Conservation (phyloP, 805 yeast species). For the Kregervanrija pseudodelftensis region DNA sequence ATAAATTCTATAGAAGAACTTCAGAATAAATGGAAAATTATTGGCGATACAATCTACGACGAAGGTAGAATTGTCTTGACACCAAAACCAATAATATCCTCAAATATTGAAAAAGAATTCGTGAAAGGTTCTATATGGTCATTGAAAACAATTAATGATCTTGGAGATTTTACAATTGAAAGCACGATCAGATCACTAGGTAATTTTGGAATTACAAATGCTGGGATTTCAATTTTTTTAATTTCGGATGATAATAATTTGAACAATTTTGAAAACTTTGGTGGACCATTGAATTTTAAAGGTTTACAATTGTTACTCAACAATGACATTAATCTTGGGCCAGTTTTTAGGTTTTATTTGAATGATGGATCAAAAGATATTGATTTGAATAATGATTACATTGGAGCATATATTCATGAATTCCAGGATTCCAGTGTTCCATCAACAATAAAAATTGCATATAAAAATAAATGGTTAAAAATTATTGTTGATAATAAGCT, state of each 20-base stretch:
- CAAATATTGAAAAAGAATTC: constrained; percentile 17
- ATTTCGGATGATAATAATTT: constrained; percentile 32
- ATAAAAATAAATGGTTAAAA: constrained; percentile 39
- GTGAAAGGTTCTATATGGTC: constrained; percentile 41
- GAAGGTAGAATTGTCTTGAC: constrained; percentile 52
- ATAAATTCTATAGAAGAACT: constrained; percentile 17
- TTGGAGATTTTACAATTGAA: constrained; percentile 42
- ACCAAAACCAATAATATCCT: constrained; percentile 28
- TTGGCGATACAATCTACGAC: constrained; percentile 33
- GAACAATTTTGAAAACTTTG: constrained; percentile 31
- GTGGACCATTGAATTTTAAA: constrained; percentile 52
- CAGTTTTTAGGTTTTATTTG: constrained; percentile 49
- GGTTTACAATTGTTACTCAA: constrained; percentile 62
- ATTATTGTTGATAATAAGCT: constrained; percentile 68
- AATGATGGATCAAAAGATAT: constrained; percentile 48
- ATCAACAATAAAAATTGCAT: constrained; percentile 56
- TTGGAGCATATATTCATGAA: constrained; percentile 28
- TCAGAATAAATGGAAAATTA: constrained; percentile 41
- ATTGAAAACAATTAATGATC: constrained; percentile 15
- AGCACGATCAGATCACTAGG: constrained; percentile 58
- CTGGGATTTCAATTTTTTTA: constrained; percentile 57
- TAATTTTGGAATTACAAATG: constrained; percentile 37
- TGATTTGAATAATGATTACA: constrained; percentile 15
- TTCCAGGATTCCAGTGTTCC: constrained; percentile 70
- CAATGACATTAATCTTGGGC: constrained; percentile 35